phyloP scores from a whole-genome alignment of 2,329 filamentous ascomycete genomes.

The Microsporum ferrugineum region DNA sequence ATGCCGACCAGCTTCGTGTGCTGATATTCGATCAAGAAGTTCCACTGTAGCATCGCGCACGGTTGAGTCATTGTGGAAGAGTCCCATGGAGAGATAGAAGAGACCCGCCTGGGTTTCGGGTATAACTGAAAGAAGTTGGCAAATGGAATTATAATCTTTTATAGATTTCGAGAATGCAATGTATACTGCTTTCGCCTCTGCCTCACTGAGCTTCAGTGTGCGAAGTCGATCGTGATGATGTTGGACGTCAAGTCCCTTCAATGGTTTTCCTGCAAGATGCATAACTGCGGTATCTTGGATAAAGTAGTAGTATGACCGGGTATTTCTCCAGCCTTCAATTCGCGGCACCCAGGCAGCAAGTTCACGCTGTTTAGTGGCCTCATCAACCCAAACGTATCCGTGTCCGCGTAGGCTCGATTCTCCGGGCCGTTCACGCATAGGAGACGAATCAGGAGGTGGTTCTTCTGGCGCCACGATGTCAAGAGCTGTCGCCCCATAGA shows the following conservation, averaged over 20 bases:
- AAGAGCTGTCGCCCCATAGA: constrained; percentile 84
- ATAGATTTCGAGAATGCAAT: constrained; percentile 64
- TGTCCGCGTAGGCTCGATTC: constrained; percentile 58
- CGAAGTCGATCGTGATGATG: constrained; percentile 88
- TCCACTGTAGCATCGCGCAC: constrained; percentile 68
- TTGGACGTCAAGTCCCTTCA: constrained; percentile 55
- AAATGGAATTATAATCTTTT: constrained; percentile 72
- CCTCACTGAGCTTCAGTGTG: constrained; percentile 62
- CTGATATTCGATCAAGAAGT: constrained; percentile 67
- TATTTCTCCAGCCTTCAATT: constrained; percentile 95
- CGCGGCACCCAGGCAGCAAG: constrained; percentile 82
- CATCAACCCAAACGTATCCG: constrained; percentile 90
- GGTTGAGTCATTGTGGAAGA: constrained; percentile 78
- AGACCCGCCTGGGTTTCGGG: constrained; percentile 78
- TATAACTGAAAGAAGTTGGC: constrained; percentile 67
- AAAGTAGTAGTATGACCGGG: constrained; percentile 87
- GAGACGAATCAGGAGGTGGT: constrained; percentile 30
- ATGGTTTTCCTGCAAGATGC: constrained; percentile 28
- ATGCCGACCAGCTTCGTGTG: constrained; percentile 82
- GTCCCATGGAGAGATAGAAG: constrained; percentile 79
- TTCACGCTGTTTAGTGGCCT: constrained; percentile 67
- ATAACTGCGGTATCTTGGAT: constrained; percentile 55
- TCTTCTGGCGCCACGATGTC: constrained; percentile 70
- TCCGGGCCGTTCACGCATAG: constrained; percentile 22
- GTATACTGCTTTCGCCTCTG: constrained; percentile 75